Evolutionary conservation across 2,329 filamentous ascomycete species (phyloP).

Genomic region (Fusarium concolor): DNA sequence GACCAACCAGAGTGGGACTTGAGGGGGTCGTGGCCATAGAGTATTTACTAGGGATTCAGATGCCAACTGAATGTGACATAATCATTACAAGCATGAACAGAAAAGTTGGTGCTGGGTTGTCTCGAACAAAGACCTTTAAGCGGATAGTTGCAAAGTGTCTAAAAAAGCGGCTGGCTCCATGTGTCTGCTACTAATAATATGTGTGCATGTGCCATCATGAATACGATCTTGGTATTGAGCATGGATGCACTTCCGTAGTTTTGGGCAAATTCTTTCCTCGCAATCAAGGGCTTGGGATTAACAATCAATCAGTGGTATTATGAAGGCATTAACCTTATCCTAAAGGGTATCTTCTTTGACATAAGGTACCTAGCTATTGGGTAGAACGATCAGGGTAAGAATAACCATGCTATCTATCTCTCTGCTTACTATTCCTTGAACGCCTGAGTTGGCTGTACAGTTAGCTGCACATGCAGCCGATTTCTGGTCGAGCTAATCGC

Average conservation of each 20-base stretch:
- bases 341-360: not conserved
- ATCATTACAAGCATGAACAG: not conserved
- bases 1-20: not conserved
- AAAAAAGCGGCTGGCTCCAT: not conserved
- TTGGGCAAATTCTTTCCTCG: not conserved
- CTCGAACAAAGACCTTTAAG: not conserved
- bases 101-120: not conserved
- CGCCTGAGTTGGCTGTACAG: too few relatives aligned
- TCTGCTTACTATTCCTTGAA: too few relatives aligned
- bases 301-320: not conserved
- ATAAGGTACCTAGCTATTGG: not conserved
- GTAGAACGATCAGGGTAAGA: not conserved
- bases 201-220: not conserved
- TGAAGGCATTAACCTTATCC: not conserved
- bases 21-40: slow-evolving; percentile 19
- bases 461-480: not conserved
- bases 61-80: not conserved
- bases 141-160: not conserved
- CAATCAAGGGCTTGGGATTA: not conserved
- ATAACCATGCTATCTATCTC: not conserved
- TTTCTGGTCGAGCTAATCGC: not conserved
- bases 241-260: not conserved
- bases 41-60: slow-evolving; percentile 5
- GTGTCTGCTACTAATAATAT: not conserved
- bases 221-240: not conserved